Evolutionary conservation across 768 basidiomycete species (phyloP), one percentile per base, ranked within the genome.

Genomic region (Suillus americanus): DNA sequence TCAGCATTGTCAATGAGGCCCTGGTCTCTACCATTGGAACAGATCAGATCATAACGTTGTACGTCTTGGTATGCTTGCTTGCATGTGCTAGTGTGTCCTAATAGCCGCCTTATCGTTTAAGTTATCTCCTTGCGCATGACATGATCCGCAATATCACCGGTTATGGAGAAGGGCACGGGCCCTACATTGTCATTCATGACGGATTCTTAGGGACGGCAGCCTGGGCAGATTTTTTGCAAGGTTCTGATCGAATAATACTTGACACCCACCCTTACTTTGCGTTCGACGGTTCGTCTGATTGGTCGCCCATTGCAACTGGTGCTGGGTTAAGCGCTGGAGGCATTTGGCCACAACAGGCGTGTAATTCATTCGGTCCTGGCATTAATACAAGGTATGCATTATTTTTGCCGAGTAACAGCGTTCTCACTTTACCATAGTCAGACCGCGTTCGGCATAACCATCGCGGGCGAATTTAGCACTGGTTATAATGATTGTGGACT

Each of bases 381-480:
- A 81, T 85, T 63, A 89, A 89, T n/a, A 56, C 65, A 13, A 75
- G 76, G 76, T 76, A 61, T 74, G 82, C 57, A 65, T 86, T 63
- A 72, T 75, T 18, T 23, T 8, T 16, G 33, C n/a, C 6, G 16
- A 28, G 54, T 35, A 55, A 53, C 38, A 41, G 10, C 33, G 5
- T 37, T 60, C 61, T 65, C 38, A 66, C 23, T 30, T 60, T 28
- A 23, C n/a, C 37, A 38, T 62, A 84, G 82, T 72, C 84, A 74
- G 72, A 75, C 70, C 64, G 73, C 77, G 9, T 92, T 93, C 69
- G 94, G 94, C 12, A 76, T 94, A 46, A 87, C 87, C 16, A 72
- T 89, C 30, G 87, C 86, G 0, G 94, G 92, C 50, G 94, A 96
- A 75, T 94, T 89, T 75, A 86, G 89, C 61, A 81, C 81, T 2